Evolutionary conservation across 2,329 filamentous ascomycete genomes (phyloP).

Genomic region (Pseudogymnoascus sp.): DNA sequence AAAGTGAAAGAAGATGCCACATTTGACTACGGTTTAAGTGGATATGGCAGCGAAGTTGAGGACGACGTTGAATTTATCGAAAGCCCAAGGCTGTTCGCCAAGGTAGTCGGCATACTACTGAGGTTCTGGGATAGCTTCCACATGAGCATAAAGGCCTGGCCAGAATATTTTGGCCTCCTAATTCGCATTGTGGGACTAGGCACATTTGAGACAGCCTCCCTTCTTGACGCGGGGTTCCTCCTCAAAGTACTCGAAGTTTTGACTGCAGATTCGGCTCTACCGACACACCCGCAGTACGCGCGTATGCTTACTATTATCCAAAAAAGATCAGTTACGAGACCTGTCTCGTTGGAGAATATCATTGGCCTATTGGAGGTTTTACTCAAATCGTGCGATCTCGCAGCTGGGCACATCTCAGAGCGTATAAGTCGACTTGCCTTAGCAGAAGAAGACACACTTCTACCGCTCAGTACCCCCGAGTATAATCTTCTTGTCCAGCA

Average conservation of each 20-base stretch:
- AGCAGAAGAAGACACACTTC: constrained; percentile 31
- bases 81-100: constrained; percentile 26
- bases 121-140: constrained; percentile 59
- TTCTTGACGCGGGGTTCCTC: constrained; percentile 58
- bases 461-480: constrained; percentile 41
- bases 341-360: constrained; percentile 47
- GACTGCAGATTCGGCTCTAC: constrained; percentile 25
- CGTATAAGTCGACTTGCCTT: constrained; percentile 34
- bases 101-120: constrained; percentile 41
- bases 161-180: constrained; percentile 68
- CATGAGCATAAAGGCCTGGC: constrained; percentile 59
- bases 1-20: constrained; percentile 46
- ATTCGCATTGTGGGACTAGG: constrained; percentile 60
- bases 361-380: constrained; percentile 42
- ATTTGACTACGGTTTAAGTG: constrained; percentile 38
- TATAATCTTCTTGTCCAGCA: constrained; percentile 40
- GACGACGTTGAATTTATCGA: constrained; percentile 26
- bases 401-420: constrained; percentile 33
- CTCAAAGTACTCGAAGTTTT: constrained; percentile 34
- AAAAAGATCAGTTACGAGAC: constrained; percentile 43
- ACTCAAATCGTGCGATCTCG: constrained; percentile 23
- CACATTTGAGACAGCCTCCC: constrained; percentile 46
- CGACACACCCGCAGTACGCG: constrained; percentile 41
- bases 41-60: constrained; percentile 19
- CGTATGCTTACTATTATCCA: constrained; percentile 47